phyloP scores from a whole-genome alignment of 805 yeast species.

The Lipomyces starkeyi region DNA sequence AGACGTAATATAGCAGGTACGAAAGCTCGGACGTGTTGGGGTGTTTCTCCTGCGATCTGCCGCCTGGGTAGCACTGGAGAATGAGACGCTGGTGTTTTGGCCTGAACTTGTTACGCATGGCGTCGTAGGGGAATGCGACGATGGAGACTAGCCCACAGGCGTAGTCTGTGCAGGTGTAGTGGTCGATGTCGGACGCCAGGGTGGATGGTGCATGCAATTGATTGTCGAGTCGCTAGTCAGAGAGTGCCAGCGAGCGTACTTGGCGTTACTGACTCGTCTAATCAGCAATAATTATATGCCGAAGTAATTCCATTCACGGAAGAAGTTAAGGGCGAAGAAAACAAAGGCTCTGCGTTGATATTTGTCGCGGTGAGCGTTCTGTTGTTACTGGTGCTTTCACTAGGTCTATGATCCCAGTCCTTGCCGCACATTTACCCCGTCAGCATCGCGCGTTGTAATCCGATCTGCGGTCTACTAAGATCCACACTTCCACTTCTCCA shows the following conservation, averaged over 20 bases:
- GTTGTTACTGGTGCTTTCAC: neutral
- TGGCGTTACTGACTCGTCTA: neutral
- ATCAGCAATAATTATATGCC: neutral
- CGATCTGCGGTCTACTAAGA: too few species aligned
- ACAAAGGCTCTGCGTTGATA: neutral
- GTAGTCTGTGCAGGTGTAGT: slow-evolving; percentile 24
- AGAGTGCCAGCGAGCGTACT: neutral
- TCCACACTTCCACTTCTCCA: too few species aligned
- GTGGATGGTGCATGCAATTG: neutral
- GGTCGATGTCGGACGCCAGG: slow-evolving; percentile 5
- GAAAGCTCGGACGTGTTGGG: slow-evolving; percentile 93
- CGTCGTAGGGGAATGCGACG: slow-evolving; percentile 21
- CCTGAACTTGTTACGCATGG: slow-evolving; percentile 48
- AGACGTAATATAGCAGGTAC: slow-evolving; percentile 85
- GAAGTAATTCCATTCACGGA: neutral
- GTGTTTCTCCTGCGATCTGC: slow-evolving; percentile 81
- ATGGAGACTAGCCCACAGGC: slow-evolving; percentile 31
- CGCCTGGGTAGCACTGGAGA: slow-evolving; percentile 91
- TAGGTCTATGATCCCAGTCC: too few species aligned
- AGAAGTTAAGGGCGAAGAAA: neutral
- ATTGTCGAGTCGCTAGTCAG: neutral
- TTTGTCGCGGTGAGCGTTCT: neutral
- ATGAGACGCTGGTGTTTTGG: slow-evolving; percentile 92
- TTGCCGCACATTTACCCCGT: too few species aligned
- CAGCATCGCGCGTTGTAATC: too few species aligned